phyloP scores from a whole-genome alignment of 331 rosid species.

The Phaseolus coccineus region DNA sequence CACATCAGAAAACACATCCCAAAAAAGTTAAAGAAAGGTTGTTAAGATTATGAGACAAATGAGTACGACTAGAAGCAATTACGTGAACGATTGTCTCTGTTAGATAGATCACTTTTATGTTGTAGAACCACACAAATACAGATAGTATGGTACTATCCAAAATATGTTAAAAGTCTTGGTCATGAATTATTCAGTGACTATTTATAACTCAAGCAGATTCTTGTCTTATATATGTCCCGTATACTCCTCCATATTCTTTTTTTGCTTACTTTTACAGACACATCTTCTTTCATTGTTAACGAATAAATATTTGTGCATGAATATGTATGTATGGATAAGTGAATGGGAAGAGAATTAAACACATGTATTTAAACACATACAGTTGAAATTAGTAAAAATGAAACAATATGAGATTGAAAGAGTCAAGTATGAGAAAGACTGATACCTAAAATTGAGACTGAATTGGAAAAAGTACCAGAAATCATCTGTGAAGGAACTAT shows the following conservation, averaged over 20 bases:
- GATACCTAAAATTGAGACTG: slow-evolving; percentile 40
- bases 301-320: neutral
- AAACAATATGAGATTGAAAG: slow-evolving; percentile 1
- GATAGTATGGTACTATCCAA: neutral
- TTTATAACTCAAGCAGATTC: neutral
- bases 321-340: neutral
- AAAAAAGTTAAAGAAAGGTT: slow-evolving; percentile 39
- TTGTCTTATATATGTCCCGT: neutral
- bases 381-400: neutral
- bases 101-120: slow-evolving; percentile 28
- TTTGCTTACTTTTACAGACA: neutral
- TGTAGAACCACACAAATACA: neutral
- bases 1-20: slow-evolving; percentile 30
- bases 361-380: neutral
- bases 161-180: neutral
- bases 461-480: slow-evolving; percentile 9
- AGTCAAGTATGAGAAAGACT: neutral
- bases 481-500: neutral
- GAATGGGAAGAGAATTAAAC: neutral
- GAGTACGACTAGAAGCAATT: neutral
- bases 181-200: slow-evolving; percentile 1
- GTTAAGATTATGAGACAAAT: slow-evolving; percentile 29
- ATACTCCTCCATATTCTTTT: slow-evolving; percentile 4
- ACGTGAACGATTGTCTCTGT: slow-evolving; percentile 1
- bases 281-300: neutral